A percentile compares a stretch with the other conserved stretches of the same genome.
Conservation (phyloP, 257 asterid species). For the Solanum corneliomulleri region DNA sequence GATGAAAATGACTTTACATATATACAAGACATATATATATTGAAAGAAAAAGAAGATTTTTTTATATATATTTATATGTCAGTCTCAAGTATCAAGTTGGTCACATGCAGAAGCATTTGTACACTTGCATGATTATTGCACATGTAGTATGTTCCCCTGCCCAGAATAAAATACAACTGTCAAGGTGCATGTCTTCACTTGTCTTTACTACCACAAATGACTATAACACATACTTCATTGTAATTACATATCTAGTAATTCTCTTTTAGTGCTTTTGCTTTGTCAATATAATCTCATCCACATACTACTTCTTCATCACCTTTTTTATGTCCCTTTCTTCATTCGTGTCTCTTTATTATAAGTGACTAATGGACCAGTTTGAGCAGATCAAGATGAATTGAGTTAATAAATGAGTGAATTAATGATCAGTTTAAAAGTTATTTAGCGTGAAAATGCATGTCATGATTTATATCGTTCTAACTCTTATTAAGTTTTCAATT, state of each 20-base stretch:
- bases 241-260: neutral
- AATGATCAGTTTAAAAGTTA: too few relatives aligned
- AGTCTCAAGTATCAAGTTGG: neutral
- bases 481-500: neutral
- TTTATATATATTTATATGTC: neutral
- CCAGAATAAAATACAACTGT: conserved; percentile 52
- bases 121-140: conserved; percentile 38
- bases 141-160: conserved; percentile 68
- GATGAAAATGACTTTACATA: neutral
- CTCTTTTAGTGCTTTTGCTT: neutral
- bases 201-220: conserved; percentile 35
- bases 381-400: neutral
- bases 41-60: neutral
- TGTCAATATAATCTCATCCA: conserved; percentile 1
- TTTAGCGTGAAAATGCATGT: too few relatives aligned
- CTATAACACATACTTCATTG: conserved; percentile 2
- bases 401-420: neutral
- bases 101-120: conserved; percentile 10
- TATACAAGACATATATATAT: neutral
- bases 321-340: conserved; percentile 11
- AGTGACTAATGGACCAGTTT: neutral
- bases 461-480: too few relatives aligned
- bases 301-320: neutral
- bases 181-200: conserved; percentile 18
- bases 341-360: neutral